Evolutionary conservation across 2,329 filamentous ascomycete genomes (phyloP).

Genomic region (Ophiocordyceps robertsii): DNA sequence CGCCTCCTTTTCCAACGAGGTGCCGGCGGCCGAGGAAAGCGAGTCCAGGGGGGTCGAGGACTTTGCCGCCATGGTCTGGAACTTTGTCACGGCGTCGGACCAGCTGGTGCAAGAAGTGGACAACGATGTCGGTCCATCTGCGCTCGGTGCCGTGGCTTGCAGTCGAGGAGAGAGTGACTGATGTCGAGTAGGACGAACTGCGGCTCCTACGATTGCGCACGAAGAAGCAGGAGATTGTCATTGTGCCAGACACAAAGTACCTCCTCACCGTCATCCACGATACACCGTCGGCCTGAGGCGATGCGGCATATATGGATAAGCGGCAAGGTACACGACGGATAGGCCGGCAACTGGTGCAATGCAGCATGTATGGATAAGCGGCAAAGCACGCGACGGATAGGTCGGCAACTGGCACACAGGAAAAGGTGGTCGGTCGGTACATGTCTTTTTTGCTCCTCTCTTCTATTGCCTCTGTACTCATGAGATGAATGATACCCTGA

Average conservation of each 20-base stretch:
- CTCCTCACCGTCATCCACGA: constrained; percentile 70
- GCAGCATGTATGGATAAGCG: not conserved
- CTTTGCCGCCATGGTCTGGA: constrained; percentile 64
- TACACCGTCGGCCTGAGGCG: constrained; percentile 50
- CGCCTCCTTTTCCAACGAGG: constrained; percentile 33
- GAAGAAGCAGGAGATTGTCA: constrained; percentile 75
- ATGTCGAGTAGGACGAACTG: constrained; percentile 50
- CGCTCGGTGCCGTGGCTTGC: too few relatives aligned
- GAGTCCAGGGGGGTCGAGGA: constrained; percentile 53
- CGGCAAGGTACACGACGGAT: not conserved
- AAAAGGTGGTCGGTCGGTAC: too few relatives aligned
- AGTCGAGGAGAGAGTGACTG: constrained; percentile 5
- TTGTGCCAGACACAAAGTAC: constrained; percentile 70
- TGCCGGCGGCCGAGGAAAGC: constrained; percentile 25
- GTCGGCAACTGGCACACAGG: not conserved
- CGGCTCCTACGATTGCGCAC: constrained; percentile 65
- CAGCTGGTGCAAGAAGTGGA: constrained; percentile 61
- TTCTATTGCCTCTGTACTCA: not conserved
- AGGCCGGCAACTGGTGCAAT: not conserved
- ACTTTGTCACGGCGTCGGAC: constrained; percentile 57
- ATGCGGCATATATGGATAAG: not conserved
- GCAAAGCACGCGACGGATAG: not conserved
- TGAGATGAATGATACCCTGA: not conserved
- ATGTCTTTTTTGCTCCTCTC: not conserved
- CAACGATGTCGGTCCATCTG: constrained; percentile 37